Conservation (phyloP, 495 filamentous ascomycete genomes). For the Collariella sp. region DNA sequence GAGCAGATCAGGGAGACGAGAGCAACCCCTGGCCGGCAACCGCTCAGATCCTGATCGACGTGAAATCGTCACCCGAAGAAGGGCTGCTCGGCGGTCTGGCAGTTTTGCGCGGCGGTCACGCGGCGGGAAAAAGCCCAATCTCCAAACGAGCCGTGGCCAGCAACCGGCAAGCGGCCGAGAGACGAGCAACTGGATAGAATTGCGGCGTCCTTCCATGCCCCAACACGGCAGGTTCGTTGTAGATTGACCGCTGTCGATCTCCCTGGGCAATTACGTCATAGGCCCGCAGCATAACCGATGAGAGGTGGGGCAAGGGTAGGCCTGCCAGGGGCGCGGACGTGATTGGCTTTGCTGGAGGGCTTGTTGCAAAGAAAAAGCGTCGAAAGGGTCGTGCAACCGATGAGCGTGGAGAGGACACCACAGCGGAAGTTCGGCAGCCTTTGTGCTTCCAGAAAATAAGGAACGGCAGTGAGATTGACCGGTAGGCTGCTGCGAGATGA, state of each 20-base stretch:
- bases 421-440: too few species aligned
- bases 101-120: too few species aligned
- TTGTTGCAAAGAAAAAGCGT: background rate
- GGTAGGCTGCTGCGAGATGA: too few species aligned
- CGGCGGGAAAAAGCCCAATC: too few species aligned
- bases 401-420: too few species aligned
- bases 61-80: too few species aligned
- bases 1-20: background rate
- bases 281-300: slow-evolving; percentile 8
- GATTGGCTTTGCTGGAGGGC: background rate
- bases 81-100: too few species aligned
- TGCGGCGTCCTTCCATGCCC: background rate
- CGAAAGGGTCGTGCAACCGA: background rate
- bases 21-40: background rate
- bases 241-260: slow-evolving; percentile 9
- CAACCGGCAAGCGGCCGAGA: background rate
- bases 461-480: too few species aligned
- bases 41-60: too few species aligned
- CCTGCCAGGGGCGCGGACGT: background rate
- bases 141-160: too few species aligned
- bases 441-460: too few species aligned
- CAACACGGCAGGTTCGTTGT: background rate
- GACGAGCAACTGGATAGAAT: background rate
- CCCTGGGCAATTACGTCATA: slow-evolving; percentile 15
- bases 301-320: background rate